Percentiles rank a stretch among this genome's conserved stretches.
These are phyloP conservation scores for Macrolepiota dolichaula DNA, from an alignment of 768 basidiomycete species.

Conservation along the genomic window DNA sequence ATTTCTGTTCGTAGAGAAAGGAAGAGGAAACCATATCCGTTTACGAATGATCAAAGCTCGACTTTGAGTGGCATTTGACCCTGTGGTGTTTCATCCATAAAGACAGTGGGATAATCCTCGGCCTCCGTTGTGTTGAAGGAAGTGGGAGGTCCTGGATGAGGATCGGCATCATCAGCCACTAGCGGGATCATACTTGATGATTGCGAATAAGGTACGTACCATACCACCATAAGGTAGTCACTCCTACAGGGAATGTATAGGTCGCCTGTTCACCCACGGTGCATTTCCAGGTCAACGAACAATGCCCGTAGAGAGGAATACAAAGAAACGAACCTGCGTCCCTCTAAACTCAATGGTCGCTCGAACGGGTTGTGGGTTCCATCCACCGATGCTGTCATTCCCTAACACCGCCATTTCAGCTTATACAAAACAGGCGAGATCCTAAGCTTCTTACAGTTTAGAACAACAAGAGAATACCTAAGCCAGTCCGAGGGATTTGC, in stretches of 20 bases:
- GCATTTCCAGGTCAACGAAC: background rate
- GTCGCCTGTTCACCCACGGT: constrained; percentile 37
- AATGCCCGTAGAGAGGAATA: background rate
- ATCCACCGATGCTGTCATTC: constrained; percentile 47
- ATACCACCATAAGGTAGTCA: constrained; percentile 51
- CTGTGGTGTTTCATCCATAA: background rate
- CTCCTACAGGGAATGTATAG: constrained; percentile 72
- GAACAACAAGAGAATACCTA: constrained; percentile 67
- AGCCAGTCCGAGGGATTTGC: constrained; percentile 50
- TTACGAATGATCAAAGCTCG: background rate
- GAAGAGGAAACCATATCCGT: background rate
- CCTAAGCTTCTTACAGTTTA: constrained; percentile 47
- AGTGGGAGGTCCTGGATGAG: background rate
- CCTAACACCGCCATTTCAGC: constrained; percentile 19
- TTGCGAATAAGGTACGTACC: constrained; percentile 19
- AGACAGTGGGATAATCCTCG: background rate
- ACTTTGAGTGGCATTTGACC: background rate
- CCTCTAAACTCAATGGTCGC: constrained; percentile 66
- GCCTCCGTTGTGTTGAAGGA: background rate
- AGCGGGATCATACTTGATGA: too few species aligned
- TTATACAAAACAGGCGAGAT: background rate
- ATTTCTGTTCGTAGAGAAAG: background rate
- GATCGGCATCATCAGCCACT: background rate
- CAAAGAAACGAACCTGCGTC: constrained; percentile 40
- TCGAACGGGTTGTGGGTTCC: constrained; percentile 51